These are phyloP conservation scores for Fusarium newnesense DNA, from an alignment of 2,329 filamentous ascomycete species.

Conservation along the genomic window DNA sequence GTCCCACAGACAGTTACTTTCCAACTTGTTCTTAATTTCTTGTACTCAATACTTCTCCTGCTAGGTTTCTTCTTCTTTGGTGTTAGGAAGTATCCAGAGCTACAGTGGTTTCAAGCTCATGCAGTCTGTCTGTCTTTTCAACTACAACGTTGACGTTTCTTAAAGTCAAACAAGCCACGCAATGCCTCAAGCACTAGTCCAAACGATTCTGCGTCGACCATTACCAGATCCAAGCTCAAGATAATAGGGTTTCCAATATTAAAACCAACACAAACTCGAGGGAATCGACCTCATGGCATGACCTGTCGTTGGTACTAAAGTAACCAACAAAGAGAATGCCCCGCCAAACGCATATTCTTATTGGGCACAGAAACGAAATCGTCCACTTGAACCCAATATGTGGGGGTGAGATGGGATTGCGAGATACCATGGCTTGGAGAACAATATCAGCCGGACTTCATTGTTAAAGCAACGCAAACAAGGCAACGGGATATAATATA, in stretches of 20 bases:
- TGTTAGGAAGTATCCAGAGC: not conserved
- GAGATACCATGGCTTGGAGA: conserved; percentile 41
- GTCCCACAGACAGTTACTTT: not conserved
- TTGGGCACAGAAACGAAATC: conserved; percentile 19
- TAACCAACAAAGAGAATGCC: conserved; percentile 40
- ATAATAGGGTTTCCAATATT: not conserved
- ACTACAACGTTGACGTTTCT: too few species aligned
- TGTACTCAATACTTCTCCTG: not conserved
- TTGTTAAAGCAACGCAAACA: conserved; percentile 25
- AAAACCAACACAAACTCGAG: not conserved
- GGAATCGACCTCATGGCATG: conserved; percentile 1
- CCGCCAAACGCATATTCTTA: conserved; percentile 32
- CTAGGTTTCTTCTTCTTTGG: not conserved
- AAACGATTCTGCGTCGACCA: not conserved
- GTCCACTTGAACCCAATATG: conserved; percentile 31
- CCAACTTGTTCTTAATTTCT: not conserved
- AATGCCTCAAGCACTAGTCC: not conserved
- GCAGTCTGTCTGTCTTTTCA: not conserved
- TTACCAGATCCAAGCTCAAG: conserved; percentile 4
- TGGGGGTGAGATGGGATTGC: conserved; percentile 38
- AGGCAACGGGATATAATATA: conserved; percentile 34
- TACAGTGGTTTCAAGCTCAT: not conserved
- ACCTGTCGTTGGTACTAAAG: conserved; percentile 27
- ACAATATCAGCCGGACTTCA: conserved; percentile 43
- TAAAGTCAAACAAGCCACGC: not conserved